A percentile compares a stretch with the other conserved stretches of the same genome.
Conservation (phyloP, 306 rosid genomes). For the Inga laurina region DNA sequence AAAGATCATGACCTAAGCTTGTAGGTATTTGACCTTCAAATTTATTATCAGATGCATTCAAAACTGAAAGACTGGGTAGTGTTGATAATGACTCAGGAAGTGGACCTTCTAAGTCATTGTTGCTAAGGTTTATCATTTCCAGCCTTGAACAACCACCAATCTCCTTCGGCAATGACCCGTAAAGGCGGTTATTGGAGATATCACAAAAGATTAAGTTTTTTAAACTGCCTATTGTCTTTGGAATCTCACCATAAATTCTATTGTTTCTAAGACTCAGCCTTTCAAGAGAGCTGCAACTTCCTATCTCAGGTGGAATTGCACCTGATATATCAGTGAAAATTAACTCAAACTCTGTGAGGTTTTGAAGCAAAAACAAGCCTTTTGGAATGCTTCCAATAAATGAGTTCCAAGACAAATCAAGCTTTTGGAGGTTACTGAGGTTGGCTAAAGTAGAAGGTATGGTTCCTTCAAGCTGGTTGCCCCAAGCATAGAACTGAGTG, state of each 20-base stretch:
- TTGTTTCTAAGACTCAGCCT: constrained; percentile 51
- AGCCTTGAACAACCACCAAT: constrained; percentile 50
- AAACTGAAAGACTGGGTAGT: constrained; percentile 46
- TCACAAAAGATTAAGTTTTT: constrained; percentile 53
- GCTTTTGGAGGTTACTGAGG: constrained; percentile 43
- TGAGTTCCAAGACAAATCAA: constrained; percentile 58
- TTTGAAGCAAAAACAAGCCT: constrained; percentile 58
- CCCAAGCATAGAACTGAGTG: constrained; percentile 54
- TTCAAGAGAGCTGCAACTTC: constrained; percentile 56
- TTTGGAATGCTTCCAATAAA: constrained; percentile 58
- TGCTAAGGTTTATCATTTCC: constrained; percentile 52
- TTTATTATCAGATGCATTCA: constrained; percentile 49
- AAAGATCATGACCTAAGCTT: constrained; percentile 48
- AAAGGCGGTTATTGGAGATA: constrained; percentile 47
- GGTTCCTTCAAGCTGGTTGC: constrained; percentile 67
- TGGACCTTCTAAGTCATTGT: constrained; percentile 51
- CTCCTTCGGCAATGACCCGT: constrained; percentile 56
- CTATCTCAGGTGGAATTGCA: constrained; percentile 53
- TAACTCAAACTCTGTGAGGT: constrained; percentile 53
- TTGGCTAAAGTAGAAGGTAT: constrained; percentile 51
- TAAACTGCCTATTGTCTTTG: constrained; percentile 46
- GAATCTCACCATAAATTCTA: constrained; percentile 52
- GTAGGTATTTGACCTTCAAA: constrained; percentile 50
- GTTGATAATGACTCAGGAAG: constrained; percentile 51
- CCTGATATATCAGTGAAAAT: constrained; percentile 64